phyloP scores from a whole-genome alignment of 805 yeast species.

The Metschnikowia hibisci region DNA sequence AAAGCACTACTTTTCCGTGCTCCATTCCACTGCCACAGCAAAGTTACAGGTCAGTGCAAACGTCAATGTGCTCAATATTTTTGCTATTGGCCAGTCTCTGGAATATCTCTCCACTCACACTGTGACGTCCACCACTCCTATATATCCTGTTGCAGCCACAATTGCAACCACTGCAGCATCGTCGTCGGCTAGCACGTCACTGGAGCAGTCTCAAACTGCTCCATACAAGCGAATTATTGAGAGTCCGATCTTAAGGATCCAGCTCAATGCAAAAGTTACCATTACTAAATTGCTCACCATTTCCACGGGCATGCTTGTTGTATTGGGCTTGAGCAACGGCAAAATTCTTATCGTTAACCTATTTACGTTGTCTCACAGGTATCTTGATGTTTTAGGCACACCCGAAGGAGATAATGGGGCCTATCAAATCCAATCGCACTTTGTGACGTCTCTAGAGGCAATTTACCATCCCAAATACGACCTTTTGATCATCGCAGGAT shows the following conservation, averaged over 20 bases:
- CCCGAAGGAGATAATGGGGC: slow-evolving; percentile 7
- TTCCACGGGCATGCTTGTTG: slow-evolving; percentile 42
- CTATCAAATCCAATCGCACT: slow-evolving; percentile 23
- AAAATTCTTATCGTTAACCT: slow-evolving; percentile 62
- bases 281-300: slow-evolving; percentile 39
- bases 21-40: slow-evolving; percentile 24
- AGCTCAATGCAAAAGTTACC: slow-evolving; percentile 31
- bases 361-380: slow-evolving; percentile 39
- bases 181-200: slow-evolving; percentile 11
- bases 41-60: slow-evolving; percentile 44
- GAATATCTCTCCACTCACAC: slow-evolving; percentile 22
- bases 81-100: slow-evolving; percentile 31
- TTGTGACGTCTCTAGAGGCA: slow-evolving; percentile 21
- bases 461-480: slow-evolving; percentile 35
- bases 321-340: slow-evolving; percentile 65
- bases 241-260: slow-evolving; percentile 42
- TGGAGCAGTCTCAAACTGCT: slow-evolving; percentile 9
- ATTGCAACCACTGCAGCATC: slow-evolving; percentile 6
- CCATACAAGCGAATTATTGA: slow-evolving; percentile 37
- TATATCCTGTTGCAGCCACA: slow-evolving; percentile 14
- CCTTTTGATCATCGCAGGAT: slow-evolving; percentile 42
- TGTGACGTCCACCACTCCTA: slow-evolving; percentile 19
- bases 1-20: slow-evolving; percentile 27
- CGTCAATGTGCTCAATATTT: slow-evolving; percentile 47
- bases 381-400: slow-evolving; percentile 44